Percentiles rank a stretch among this genome's conserved stretches.
phyloP scores from a whole-genome alignment of 805 yeast genomes.

The Yarrowia deformans region DNA sequence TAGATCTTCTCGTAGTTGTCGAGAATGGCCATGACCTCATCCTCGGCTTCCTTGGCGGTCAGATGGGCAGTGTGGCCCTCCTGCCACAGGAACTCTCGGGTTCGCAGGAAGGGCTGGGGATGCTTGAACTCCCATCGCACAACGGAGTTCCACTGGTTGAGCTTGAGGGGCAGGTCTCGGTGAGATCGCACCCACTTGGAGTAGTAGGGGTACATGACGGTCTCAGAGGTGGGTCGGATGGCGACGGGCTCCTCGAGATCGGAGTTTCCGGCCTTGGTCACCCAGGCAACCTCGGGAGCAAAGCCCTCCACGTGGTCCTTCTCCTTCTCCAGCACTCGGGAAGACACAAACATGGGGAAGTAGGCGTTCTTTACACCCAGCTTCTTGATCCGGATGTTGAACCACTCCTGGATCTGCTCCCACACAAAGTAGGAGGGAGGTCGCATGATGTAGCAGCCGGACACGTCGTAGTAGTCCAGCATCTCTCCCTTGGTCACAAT shows the following conservation, averaged over 20 bases:
- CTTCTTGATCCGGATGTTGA: slow-evolving; percentile 78
- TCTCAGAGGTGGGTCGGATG: slow-evolving; percentile 98
- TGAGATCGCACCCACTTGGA: slow-evolving; percentile 99
- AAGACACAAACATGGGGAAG: slow-evolving; percentile 98
- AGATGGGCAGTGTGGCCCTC: slow-evolving; percentile 99
- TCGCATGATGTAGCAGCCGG: slow-evolving; percentile 97
- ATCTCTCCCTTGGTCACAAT: slow-evolving; percentile 95
- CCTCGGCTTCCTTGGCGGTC: slow-evolving; percentile 77
- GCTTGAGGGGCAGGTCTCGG: slow-evolving; percentile 93
- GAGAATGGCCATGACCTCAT: slow-evolving; percentile 85
- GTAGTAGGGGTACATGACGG: slow-evolving; percentile 99
- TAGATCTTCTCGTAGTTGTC: slow-evolving; percentile 86
- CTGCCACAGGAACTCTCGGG: slow-evolving; percentile 99
- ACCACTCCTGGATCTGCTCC: slow-evolving; percentile 92
- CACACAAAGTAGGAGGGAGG: slow-evolving; percentile 94
- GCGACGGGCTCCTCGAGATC: slow-evolving; percentile 98
- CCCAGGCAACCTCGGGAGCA: slow-evolving; percentile 99
- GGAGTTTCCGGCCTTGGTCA: slow-evolving; percentile 91
- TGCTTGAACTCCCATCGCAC: slow-evolving; percentile 99
- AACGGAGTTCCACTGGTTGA: slow-evolving; percentile 99
- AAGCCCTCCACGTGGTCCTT: slow-evolving; percentile 99
- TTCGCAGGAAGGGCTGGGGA: slow-evolving; percentile 98
- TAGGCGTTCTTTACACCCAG: slow-evolving; percentile 94
- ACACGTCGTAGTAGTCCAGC: slow-evolving; percentile 98
- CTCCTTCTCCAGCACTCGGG: slow-evolving; percentile 92